Evolutionary conservation across 2,329 filamentous ascomycete genomes (phyloP).

Genomic region (Coniella vitis): DNA sequence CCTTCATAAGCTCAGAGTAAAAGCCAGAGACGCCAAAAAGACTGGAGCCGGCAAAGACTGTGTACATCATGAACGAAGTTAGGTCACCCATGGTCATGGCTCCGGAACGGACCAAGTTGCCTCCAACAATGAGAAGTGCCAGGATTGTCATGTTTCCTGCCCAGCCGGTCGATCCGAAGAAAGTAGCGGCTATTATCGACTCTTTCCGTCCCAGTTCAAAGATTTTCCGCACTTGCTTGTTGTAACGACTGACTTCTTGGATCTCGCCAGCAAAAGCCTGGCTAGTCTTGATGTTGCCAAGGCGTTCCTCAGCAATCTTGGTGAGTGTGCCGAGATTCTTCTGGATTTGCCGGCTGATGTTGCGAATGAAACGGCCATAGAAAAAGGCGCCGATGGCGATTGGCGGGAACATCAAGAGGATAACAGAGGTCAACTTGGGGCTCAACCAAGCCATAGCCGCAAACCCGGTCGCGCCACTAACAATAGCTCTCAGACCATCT

Average conservation of each 20-base stretch:
- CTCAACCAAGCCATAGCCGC: conserved; percentile 94
- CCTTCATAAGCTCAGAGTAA: conserved; percentile 98
- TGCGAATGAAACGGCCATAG: conserved; percentile 83
- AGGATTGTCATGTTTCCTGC: conserved; percentile 96
- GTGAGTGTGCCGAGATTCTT: conserved; percentile 87
- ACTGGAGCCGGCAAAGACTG: conserved; percentile 76
- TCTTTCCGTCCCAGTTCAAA: conserved; percentile 84
- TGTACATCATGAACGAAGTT: conserved; percentile 98
- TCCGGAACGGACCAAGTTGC: conserved; percentile 80
- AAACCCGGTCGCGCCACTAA: conserved; percentile 86
- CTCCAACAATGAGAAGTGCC: conserved; percentile 81
- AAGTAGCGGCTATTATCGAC: conserved; percentile 81
- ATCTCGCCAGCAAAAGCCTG: conserved; percentile 94
- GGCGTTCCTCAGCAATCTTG: conserved; percentile 95
- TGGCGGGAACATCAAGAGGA: conserved; percentile 82
- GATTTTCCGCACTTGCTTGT: conserved; percentile 83
- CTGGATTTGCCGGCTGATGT: conserved; percentile 86
- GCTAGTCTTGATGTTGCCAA: conserved; percentile 93
- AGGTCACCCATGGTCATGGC: conserved; percentile 85
- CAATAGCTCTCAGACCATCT: conserved; percentile 84
- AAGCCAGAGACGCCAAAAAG: conserved; percentile 92
- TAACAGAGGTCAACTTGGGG: conserved; percentile 78
- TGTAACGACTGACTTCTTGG: conserved; percentile 85
- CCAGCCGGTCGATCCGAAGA: conserved; percentile 81
- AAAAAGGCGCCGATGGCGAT: conserved; percentile 86